Conservation (phyloP, 2,329 filamentous ascomycete genomes). For the Epicoccum sorghinum region DNA sequence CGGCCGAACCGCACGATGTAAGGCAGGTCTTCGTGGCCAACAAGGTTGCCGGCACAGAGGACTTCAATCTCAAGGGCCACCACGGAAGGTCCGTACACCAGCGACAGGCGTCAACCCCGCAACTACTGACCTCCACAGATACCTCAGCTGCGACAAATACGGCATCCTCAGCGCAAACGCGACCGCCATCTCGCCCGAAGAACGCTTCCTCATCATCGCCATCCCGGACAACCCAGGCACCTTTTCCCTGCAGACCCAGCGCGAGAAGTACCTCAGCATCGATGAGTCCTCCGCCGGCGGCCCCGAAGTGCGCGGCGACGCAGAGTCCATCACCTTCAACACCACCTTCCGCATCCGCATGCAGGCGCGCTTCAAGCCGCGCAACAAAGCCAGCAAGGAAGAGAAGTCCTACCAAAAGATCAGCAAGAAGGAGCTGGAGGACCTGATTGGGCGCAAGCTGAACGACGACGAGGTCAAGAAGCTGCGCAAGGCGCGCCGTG, state of each 20-base stretch:
- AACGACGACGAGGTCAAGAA: conserved; percentile 85
- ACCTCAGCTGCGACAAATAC: conserved; percentile 83
- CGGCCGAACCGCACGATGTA: conserved; percentile 93
- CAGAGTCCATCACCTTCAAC: conserved; percentile 67
- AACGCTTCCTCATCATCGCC: conserved; percentile 75
- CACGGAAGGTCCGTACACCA: conserved; percentile 70
- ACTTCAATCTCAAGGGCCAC: conserved; percentile 85
- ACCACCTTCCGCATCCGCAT: conserved; percentile 84
- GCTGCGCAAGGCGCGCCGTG: conserved; percentile 80
- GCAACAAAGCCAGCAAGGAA: conserved; percentile 77
- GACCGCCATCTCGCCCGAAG: conserved; percentile 82
- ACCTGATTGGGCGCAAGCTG: conserved; percentile 74
- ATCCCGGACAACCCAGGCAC: conserved; percentile 69
- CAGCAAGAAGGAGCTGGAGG: conserved; percentile 82
- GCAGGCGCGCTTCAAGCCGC: conserved; percentile 93
- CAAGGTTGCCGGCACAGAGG: conserved; percentile 79
- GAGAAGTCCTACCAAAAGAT: conserved; percentile 86
- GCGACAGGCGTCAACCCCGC: background rate
- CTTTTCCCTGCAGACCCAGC: conserved; percentile 76
- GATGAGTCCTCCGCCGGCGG: conserved; percentile 45
- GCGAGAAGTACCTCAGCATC: conserved; percentile 72
- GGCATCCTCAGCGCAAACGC: conserved; percentile 77
- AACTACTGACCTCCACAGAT: conserved; percentile 58
- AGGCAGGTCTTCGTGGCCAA: conserved; percentile 95
- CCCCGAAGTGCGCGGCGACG: conserved; percentile 78